Evolutionary conservation across 768 basidiomycete genomes (phyloP).

Genomic region (Xanthoconium purpureum): DNA sequence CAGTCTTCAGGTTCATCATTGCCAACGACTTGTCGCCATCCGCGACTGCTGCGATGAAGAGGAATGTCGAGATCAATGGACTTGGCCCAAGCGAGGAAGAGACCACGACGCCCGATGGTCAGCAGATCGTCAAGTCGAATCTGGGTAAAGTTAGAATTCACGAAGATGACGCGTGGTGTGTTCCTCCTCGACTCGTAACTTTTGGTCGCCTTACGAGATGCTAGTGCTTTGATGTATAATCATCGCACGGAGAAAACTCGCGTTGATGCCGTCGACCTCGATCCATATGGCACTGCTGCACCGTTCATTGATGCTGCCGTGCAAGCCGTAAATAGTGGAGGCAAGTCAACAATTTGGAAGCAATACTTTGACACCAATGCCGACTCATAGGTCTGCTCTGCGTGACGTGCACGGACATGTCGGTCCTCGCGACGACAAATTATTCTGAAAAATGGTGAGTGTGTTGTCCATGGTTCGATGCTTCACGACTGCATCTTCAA

Average conservation of each 20-base stretch:
- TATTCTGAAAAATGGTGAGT: conserved; percentile 93
- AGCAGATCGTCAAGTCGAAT: conserved; percentile 10
- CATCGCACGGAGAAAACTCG: conserved; percentile 70
- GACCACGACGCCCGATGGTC: conserved; percentile 8
- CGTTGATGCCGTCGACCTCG: conserved; percentile 95
- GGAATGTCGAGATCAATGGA: conserved; percentile 82
- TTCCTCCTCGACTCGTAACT: background rate
- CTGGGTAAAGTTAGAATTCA: conserved; percentile 72
- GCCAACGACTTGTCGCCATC: conserved; percentile 89
- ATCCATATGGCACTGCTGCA: conserved; percentile 96
- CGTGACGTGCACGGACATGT: conserved; percentile 94
- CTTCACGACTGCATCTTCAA: background rate
- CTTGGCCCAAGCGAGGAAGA: conserved; percentile 43
- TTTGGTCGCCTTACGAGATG: background rate
- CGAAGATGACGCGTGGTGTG: conserved; percentile 92
- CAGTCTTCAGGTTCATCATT: conserved; percentile 77
- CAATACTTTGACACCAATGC: background rate
- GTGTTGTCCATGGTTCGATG: background rate
- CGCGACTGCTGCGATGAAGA: conserved; percentile 80
- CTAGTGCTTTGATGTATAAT: conserved; percentile 84
- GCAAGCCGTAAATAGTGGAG: conserved; percentile 84
- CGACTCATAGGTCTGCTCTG: conserved; percentile 65
- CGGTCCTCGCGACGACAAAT: conserved; percentile 90
- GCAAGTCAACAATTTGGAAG: conserved; percentile 39
- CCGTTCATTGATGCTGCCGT: conserved; percentile 96